A percentile compares a stretch with the other conserved stretches of the same genome.
These are phyloP conservation scores for Pseudogymnoascus destructans DNA, from an alignment of 2,329 filamentous ascomycete genomes.

Conservation along the genomic window DNA sequence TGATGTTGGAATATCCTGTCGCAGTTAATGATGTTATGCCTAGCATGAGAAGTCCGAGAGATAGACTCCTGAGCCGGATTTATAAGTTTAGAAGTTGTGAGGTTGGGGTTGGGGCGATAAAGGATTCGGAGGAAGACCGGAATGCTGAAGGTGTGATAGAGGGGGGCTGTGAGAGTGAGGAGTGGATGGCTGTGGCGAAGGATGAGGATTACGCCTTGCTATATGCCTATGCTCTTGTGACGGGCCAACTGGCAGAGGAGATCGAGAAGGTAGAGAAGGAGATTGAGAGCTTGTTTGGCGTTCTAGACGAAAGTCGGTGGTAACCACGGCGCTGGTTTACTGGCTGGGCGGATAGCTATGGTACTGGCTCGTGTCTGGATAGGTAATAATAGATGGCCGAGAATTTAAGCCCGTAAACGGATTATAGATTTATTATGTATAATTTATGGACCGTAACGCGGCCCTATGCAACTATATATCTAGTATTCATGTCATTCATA, in stretches of 20 bases:
- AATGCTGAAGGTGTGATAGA: slow-evolving; percentile 8
- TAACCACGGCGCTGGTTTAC: slow-evolving; percentile 34
- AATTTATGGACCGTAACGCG: background rate
- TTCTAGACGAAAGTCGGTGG: slow-evolving; percentile 46
- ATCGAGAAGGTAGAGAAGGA: slow-evolving; percentile 46
- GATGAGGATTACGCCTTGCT: slow-evolving; percentile 81
- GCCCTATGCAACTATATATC: slow-evolving; percentile 6
- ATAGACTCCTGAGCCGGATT: slow-evolving; percentile 73
- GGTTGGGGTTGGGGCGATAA: slow-evolving; percentile 9
- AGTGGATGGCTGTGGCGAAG: slow-evolving; percentile 31
- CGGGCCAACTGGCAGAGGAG: slow-evolving; percentile 53
- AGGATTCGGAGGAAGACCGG: slow-evolving; percentile 20
- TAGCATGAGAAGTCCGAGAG: slow-evolving; percentile 65
- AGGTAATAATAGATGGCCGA: background rate
- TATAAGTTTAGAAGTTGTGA: slow-evolving; percentile 67
- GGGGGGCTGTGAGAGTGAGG: background rate
- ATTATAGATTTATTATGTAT: slow-evolving; percentile 5
- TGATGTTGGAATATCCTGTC: slow-evolving; percentile 89
- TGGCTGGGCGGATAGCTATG: background rate
- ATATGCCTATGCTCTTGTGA: slow-evolving; percentile 75
- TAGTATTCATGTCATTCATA: background rate
- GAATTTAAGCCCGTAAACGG: background rate
- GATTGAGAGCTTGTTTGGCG: slow-evolving; percentile 50
- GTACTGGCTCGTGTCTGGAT: background rate
- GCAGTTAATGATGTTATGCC: slow-evolving; percentile 63